Evolutionary conservation across 495 filamentous ascomycete genomes (phyloP), one percentile per base, ranked within the genome.

Genomic region (Aspergillus indologenus): DNA sequence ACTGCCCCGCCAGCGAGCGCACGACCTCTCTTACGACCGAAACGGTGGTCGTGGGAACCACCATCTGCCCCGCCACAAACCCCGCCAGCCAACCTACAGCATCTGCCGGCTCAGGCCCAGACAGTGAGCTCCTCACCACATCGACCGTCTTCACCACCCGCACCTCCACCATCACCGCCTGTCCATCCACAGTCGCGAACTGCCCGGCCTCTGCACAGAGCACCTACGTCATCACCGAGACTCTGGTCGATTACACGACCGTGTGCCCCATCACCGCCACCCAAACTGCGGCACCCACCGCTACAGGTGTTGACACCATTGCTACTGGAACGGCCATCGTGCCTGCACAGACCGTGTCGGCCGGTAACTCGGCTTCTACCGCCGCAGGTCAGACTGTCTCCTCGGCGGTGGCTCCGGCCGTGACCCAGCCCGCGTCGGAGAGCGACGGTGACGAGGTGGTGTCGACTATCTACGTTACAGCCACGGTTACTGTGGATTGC

Each of bases 81-180:
- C 7, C 48, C 24, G 23, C 23, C 24, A 11, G 34, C 12, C 34
- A 14, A 15, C 34, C 34, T 7, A 40, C 34, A 7, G 34, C 2
- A 15, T 4, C 34, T 8, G 34, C 34, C 3, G 7, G n/a, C 11
- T 15, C 45, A 1, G 23, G n/a, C 15, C 7, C 4, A 5, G 11
- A 3, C 24, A 18, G 14, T 19, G 23, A 31, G 3, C 15, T 18
- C 17, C 23, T 29, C 15, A 51, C 48, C 18, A 51, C 48, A 5
- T 51, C 48, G 1, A 51, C 48, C 23, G 23, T 51, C 23, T 51
- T 51, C 48, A 31, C 23, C 48, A 51, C 48, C 23, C 15, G 48
- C 3, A 51, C 48, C 24, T 24, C 48, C 6, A 51, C 48, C 48
- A 31, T 31, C 23, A 17, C 15, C 5, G 48, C 48, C 15, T 51